Base-by-base conservation (phyloP, 768 basidiomycete genomes). In the Nidula microcarpa region DNA sequence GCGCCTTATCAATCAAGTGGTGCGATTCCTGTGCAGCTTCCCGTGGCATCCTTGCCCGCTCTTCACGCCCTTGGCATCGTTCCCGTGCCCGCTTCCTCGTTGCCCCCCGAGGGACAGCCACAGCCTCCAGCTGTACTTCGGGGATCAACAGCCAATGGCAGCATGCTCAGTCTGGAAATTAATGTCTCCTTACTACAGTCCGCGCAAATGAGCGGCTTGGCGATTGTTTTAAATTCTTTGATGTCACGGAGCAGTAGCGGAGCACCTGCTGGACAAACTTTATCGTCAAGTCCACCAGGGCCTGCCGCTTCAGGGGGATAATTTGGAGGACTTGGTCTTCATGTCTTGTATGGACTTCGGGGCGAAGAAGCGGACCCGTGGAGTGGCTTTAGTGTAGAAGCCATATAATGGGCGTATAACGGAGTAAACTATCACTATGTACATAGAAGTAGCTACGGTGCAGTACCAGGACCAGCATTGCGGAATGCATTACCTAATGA, bases 101-200 rank as follows among this genome's bases (percentile, higher is more conserved):
- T 86, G 18, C 75, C 78, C 7, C 65, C 70, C 11, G 70, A 80
- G 43, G 81, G 77, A 18, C 81, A 85, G 56, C 75, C 82, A 14
- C 86, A 83, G 59, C 86, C 89, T 0, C 77, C 86, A n/a, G 89
- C 87, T n/a, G 79, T 92, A 13, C 72, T 91, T 48, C 80, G 85
- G 37, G 85, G 87, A 32, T 85, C 86, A 1, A 82, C 84, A 2
- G 79, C 82, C 6, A 84, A 89, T 60, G 89, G 89, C 10, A 78
- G 80, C 16, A 83, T 86, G 75, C 67, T 91, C 53, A 87, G 78
- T 62, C 69, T 93, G 51, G 90, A 92, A 57, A 87, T 93, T 62
- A 91, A 91, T 55, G 82, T 91, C 32, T 83, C 84, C 13, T 67
- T 85, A 16, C 72, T 93, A 51, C 86, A 89, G 65, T 75, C 82